Percentiles rank a stretch among this genome's conserved stretches.
These are phyloP conservation scores for Microascus cirrosus DNA, from an alignment of 2,329 filamentous ascomycete genomes.

Conservation along the genomic window DNA sequence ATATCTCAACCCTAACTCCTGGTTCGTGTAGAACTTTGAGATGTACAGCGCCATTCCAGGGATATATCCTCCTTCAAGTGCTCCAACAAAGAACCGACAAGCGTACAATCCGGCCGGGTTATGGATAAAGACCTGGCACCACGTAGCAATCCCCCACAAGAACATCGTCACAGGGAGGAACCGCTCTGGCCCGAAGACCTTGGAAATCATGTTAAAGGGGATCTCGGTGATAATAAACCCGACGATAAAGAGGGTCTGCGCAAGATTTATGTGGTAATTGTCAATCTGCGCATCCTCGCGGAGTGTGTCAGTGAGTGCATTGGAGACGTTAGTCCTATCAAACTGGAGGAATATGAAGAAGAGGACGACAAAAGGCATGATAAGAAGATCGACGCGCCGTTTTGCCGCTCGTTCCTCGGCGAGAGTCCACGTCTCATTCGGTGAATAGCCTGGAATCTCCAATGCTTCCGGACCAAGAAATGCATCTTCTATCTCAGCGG, in stretches of 20 bases:
- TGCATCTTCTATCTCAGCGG: not conserved
- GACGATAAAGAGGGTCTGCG: conserved; percentile 36
- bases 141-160: conserved; percentile 17
- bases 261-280: conserved; percentile 39
- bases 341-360: conserved; percentile 21
- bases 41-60: conserved; percentile 18
- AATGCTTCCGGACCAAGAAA: conserved; percentile 4
- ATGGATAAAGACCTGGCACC: conserved; percentile 16
- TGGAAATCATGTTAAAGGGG: conserved; percentile 17
- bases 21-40: conserved; percentile 16
- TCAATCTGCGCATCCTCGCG: conserved; percentile 33
- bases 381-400: conserved; percentile 14
- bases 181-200: conserved; percentile 14
- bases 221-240: conserved; percentile 35
- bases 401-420: conserved; percentile 9
- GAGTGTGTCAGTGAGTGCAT: conserved; percentile 39
- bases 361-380: conserved; percentile 17
- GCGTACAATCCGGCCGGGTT: conserved; percentile 13
- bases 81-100: conserved; percentile 16
- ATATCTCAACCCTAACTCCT: conserved; percentile 16
- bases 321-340: conserved; percentile 29
- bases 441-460: conserved; percentile 14
- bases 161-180: conserved; percentile 18
- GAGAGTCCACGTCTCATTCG: conserved; percentile 7
- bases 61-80: conserved; percentile 20